Base-by-base conservation (phyloP, 2,329 filamentous ascomycete genomes). In the Verticillium albo-atrum region DNA sequence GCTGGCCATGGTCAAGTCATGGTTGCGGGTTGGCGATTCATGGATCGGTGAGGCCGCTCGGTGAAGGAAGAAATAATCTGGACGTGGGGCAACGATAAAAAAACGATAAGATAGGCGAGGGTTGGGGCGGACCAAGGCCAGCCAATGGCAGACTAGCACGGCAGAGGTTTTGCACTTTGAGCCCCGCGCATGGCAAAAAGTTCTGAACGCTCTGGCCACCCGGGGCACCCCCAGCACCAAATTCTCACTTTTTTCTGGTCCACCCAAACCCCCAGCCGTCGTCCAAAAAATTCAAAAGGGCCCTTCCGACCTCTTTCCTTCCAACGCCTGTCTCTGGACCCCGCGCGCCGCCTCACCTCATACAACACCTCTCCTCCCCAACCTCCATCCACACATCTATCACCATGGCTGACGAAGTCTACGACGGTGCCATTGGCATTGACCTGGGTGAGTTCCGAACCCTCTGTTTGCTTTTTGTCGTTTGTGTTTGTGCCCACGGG, bases 361-460 rank as follows among this genome's bases (percentile, higher is more conserved):
- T 62, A 50, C 58, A 60, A 55, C 59, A 60, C 58, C 64, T 61
- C 60, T 62, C 61, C 62, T 60, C 60, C 58, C 61, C 61, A 63
- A 58, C 51, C 51, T 53, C 51, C 25, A 27, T 10, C 4, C n/a
- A 27, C 51, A 53, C 51, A 27, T 53, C 51, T 30, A 27, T 53
- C 51, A 91, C 82, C 77, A 97, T 97, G 94, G 89, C 91, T 79
- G 92, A 97, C 80, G 94, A 97, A 89, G 89, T 96, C 74, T 99
- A 98, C 81, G 95, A 99, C 79, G 95, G 95, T 90, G 95, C 95
- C 88, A 92, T 98, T 84, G 95, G 95, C 88, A 99, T 99, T 84
- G 95, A 99, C 89, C 87, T 99, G 83, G 95, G 94, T 96, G 84
- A 74, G 89, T 82, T 68, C 57, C 47, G 34, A 54, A 15, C 6